Evolutionary conservation across 148 eudicot genomes (phyloP).

Genomic region (Rhododendron kiyosumense): DNA sequence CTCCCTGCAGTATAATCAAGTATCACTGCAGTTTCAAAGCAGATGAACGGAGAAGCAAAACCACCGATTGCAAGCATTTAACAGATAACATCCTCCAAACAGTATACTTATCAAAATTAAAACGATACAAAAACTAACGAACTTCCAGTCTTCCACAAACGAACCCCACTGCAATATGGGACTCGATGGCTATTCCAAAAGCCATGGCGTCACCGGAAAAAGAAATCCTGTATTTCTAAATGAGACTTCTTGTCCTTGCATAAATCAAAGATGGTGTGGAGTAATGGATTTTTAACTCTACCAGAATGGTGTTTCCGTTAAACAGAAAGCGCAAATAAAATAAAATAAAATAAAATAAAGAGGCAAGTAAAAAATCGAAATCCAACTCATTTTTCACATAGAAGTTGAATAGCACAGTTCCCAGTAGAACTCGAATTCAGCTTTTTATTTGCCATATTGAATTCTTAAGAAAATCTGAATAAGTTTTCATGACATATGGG

Average conservation of each 20-base stretch:
- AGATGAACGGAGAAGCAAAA: not conserved
- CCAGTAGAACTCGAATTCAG: not conserved
- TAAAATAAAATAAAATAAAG: not conserved
- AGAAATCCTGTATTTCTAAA: not conserved
- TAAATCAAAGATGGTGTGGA: not conserved
- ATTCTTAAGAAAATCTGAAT: not conserved
- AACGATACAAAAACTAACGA: not conserved
- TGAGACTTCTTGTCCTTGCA: not conserved
- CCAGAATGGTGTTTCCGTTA: not conserved
- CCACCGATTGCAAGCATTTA: not conserved
- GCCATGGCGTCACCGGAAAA: not conserved
- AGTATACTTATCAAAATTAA: not conserved
- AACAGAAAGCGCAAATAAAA: not conserved
- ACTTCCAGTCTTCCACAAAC: not conserved
- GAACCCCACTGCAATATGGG: not conserved
- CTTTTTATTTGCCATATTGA: not conserved
- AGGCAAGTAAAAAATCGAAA: not conserved
- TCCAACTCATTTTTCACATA: not conserved
- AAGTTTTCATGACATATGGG: not conserved
- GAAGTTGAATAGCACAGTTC: not conserved
- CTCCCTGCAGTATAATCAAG: conserved; percentile 46
- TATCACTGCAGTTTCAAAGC: not conserved
- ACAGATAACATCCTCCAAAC: not conserved
- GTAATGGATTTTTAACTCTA: not conserved
- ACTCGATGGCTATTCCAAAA: not conserved